Base-by-base conservation (phyloP, 257 asterid genomes). In the Fraxinus quadrangulata region DNA sequence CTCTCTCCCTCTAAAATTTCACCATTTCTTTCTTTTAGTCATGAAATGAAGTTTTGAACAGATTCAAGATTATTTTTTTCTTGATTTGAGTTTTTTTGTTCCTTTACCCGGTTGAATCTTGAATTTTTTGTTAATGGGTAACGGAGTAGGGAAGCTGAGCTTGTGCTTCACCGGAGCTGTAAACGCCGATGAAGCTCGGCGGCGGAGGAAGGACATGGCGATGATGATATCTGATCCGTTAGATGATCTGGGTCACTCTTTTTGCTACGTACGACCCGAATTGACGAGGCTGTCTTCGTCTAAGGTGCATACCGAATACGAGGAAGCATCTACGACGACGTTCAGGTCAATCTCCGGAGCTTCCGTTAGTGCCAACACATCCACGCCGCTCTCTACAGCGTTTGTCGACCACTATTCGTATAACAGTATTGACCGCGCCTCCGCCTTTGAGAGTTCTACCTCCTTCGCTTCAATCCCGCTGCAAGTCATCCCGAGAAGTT, bases 191-290 rank as follows among this genome's bases (percentile, higher is more conserved):
- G 91, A 83, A 34, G 49, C 81, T 36, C 96, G 90, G 23, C 87
- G 95, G 73, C 79, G 90, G 76, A 80, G 91, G 78, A 88, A 83
- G 59, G 82, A 81, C 8, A 73, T 81, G 26, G 81, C 85, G 0
- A 79, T 84, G 71, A 87, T 88, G 75, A 84, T 86, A 2, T 89
- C 97, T 11, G 96, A 92, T 85, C 96, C 96, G 0, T 66, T 90
- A 17, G 98, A 94, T 72, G 98, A 92, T 79, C 83, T 94, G 82
- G 98, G 98, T 28, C 98, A 94, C 77, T 92, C 97, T 10, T 94
- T 94, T 80, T 91, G 93, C 84, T 94, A 94, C 82, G 85, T 92
- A 16, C 89, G 97, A 0, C 97, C 98, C 72, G 96, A 94, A 34
- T 79, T 74, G 83, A 36, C 87, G 31, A 86, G 88, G 6, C 78